Percentiles rank a stretch among this genome's conserved stretches.
Conservation (phyloP, 257 asterid genomes). For the Gentiana macrophylla region DNA sequence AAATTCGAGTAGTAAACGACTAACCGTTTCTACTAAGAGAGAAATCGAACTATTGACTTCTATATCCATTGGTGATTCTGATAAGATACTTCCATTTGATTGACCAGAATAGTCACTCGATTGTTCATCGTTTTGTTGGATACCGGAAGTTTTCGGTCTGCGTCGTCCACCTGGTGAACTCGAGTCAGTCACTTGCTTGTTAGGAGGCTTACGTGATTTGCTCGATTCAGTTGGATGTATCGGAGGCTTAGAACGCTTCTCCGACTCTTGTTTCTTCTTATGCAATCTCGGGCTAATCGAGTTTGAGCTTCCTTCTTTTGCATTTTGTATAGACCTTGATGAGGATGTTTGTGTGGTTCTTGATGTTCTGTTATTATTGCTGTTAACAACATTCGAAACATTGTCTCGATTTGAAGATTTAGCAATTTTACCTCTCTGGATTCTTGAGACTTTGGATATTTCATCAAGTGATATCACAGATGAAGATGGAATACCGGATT, state of each 20-base stretch:
- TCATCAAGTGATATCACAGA: conserved; percentile 43
- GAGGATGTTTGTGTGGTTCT: conserved; percentile 31
- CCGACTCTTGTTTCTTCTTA: conserved; percentile 59
- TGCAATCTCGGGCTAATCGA: conserved; percentile 66
- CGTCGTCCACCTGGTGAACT: conserved; percentile 75
- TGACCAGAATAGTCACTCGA: conserved; percentile 36
- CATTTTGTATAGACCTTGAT: conserved; percentile 30
- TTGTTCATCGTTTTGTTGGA: conserved; percentile 35
- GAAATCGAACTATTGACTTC: conserved; percentile 22
- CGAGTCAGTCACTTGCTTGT: conserved; percentile 43
- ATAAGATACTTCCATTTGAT: conserved; percentile 18
- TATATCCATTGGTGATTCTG: conserved; percentile 25
- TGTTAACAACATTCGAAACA: conserved; percentile 24
- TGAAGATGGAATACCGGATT: conserved; percentile 53
- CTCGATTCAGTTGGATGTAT: conserved; percentile 48
- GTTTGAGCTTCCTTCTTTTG: conserved; percentile 40
- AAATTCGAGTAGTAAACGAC: conserved; percentile 4
- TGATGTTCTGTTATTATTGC: conserved; percentile 25
- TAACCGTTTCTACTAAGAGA: conserved; percentile 36
- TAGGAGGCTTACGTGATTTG: conserved; percentile 46
- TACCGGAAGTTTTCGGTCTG: conserved; percentile 31
- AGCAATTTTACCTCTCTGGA: conserved; percentile 20
- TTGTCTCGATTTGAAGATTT: conserved; percentile 29
- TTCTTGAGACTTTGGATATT: conserved; percentile 27
- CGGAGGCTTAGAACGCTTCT: conserved; percentile 62